These are phyloP conservation scores for Euphorbia pulcherrima DNA, from an alignment of 345 rosid genomes.

Conservation along the genomic window DNA sequence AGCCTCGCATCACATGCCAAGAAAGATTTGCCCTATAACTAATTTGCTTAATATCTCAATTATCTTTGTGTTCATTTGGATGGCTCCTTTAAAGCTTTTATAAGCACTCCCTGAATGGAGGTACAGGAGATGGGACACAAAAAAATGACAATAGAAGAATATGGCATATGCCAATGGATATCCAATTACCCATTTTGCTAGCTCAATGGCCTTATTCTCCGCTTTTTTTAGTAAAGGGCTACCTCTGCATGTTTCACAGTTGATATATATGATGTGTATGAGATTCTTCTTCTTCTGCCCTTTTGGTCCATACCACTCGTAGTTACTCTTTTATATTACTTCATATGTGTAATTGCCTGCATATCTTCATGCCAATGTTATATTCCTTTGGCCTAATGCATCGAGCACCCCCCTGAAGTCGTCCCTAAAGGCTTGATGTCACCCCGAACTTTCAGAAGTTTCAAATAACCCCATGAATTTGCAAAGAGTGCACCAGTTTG, in stretches of 20 bases:
- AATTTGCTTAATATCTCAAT: slow-evolving; percentile 7
- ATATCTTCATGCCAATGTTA: no score
- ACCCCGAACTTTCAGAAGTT: no score
- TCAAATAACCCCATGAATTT: no score
- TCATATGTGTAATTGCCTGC: background rate
- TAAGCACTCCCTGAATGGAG: background rate
- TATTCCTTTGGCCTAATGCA: no score
- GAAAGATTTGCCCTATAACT: slow-evolving; percentile 27
- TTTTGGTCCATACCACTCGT: background rate
- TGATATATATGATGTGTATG: background rate
- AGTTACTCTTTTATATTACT: no score
- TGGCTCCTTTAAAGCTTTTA: background rate
- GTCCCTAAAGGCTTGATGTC: no score
- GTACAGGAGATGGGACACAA: background rate
- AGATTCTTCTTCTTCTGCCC: background rate
- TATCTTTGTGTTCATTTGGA: background rate
- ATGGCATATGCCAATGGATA: slow-evolving; percentile 3
- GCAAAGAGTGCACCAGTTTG: no score
- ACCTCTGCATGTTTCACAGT: background rate
- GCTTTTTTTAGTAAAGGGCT: background rate
- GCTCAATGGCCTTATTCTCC: background rate
- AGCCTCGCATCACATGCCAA: slow-evolving; percentile 19
- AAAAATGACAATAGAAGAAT: background rate
- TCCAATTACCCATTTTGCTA: background rate
- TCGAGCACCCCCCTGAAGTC: no score